Conservation (phyloP, 306 rosid species). For the Dalbergia oliveri region DNA sequence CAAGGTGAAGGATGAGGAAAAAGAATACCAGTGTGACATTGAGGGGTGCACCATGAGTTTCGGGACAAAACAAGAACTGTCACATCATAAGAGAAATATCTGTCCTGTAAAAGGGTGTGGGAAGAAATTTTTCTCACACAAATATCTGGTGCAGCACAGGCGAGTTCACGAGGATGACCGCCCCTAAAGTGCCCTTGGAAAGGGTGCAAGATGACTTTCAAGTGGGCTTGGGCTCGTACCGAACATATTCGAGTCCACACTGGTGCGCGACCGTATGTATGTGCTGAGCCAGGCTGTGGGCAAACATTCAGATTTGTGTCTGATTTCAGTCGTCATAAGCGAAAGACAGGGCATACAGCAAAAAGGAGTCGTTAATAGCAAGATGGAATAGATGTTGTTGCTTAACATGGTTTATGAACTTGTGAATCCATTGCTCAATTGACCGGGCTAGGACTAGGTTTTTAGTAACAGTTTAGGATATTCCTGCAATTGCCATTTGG, state of each 20-base stretch:
- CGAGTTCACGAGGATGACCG: slow-evolving; percentile 95
- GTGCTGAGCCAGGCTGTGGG: slow-evolving; percentile 86
- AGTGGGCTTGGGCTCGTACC: slow-evolving; percentile 99
- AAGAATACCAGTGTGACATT: slow-evolving; percentile 77
- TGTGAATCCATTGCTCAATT: slow-evolving; percentile 63
- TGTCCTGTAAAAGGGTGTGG: slow-evolving; percentile 99
- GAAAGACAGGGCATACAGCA: slow-evolving; percentile 92
- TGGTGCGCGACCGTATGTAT: slow-evolving; percentile 92
- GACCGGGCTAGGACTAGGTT: slow-evolving; percentile 75
- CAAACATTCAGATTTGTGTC: slow-evolving; percentile 99
- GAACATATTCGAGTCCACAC: slow-evolving; percentile 99
- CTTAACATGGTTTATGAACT: slow-evolving; percentile 57
- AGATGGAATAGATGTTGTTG: slow-evolving; percentile 55
- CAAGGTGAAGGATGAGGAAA: slow-evolving; percentile 63
- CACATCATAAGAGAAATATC: slow-evolving; percentile 77
- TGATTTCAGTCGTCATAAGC: slow-evolving; percentile 98
- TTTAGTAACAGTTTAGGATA: slow-evolving; percentile 66
- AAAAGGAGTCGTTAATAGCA: slow-evolving; percentile 70
- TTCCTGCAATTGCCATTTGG: slow-evolving; percentile 75
- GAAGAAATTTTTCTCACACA: slow-evolving; percentile 96
- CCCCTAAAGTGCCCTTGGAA: slow-evolving; percentile 95
- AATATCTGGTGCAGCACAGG: slow-evolving; percentile 97
- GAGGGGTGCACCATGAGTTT: slow-evolving; percentile 97
- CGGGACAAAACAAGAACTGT: slow-evolving; percentile 74
- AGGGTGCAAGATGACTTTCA: slow-evolving; percentile 99